Percentiles rank a stretch among this genome's conserved stretches.
Evolutionary conservation across 129 eudicot genomes (phyloP).

Genomic region (Pseudognaphalium luteoalbum): DNA sequence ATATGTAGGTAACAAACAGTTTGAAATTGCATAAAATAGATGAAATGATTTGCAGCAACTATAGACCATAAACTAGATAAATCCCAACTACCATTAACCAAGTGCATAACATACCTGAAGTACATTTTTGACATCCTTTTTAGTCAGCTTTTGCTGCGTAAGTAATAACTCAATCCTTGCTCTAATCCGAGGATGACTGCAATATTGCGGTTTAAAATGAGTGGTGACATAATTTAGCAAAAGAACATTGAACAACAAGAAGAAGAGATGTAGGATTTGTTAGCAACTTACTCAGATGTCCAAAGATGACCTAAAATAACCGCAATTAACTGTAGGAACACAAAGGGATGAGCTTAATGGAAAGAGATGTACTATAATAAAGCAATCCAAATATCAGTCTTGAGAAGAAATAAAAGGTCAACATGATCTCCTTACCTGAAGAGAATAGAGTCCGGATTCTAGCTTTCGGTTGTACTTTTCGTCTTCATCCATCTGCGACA

Average conservation of each 20-base stretch:
- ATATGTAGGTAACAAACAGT: not conserved
- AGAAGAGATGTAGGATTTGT: not conserved
- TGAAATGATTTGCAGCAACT: not conserved
- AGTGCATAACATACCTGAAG: slow-evolving; percentile 59
- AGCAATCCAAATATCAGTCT: not conserved
- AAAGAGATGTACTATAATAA: not conserved
- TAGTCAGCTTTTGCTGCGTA: slow-evolving; percentile 87
- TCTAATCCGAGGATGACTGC: slow-evolving; percentile 76
- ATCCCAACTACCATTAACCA: not conserved
- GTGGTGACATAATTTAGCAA: slow-evolving; percentile 2
- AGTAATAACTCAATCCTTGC: slow-evolving; percentile 88
- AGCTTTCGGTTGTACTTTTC: slow-evolving; percentile 84
- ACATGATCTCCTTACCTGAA: slow-evolving; percentile 56
- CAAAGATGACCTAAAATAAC: slow-evolving; percentile 97
- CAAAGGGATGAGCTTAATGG: not conserved
- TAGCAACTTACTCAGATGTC: slow-evolving; percentile 91
- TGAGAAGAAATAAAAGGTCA: slow-evolving; percentile 8
- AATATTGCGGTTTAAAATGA: slow-evolving; percentile 2
- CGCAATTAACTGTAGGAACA: slow-evolving; percentile 71
- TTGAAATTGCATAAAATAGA: not conserved
- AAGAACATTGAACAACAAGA: not conserved
- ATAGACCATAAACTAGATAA: not conserved
- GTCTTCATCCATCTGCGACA: slow-evolving; percentile 86
- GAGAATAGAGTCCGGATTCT: slow-evolving; percentile 92
- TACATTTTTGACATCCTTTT: slow-evolving; percentile 69